Percentiles rank a stretch among this genome's conserved stretches.
These are phyloP conservation scores for Tanacetum coccineum DNA, from an alignment of 129 eudicot genomes.

Conservation along the genomic window DNA sequence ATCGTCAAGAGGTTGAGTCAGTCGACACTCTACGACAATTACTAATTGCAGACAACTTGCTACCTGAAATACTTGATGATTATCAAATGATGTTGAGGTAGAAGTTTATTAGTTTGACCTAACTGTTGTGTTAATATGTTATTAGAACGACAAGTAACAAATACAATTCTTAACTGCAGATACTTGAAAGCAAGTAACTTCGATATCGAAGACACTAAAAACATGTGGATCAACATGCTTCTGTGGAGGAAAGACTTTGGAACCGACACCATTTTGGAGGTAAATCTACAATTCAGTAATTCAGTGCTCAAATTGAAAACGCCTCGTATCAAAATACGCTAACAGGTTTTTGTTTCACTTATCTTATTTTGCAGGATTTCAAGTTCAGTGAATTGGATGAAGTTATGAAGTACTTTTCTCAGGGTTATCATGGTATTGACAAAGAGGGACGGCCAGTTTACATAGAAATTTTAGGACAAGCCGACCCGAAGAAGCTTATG, in stretches of 20 bases:
- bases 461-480: conserved; percentile 67
- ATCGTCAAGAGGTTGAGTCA: conserved; percentile 50
- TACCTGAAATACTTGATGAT: conserved; percentile 63
- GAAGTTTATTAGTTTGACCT: not conserved
- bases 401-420: conserved; percentile 56
- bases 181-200: conserved; percentile 78
- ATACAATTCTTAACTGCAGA: conserved; percentile 34
- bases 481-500: conserved; percentile 63
- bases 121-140: not conserved
- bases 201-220: conserved; percentile 57
- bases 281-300: conserved; percentile 15
- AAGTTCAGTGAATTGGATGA: conserved; percentile 54
- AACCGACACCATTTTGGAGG: conserved; percentile 68
- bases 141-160: not conserved
- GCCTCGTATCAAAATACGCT: not conserved
- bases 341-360: too few species aligned
- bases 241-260: conserved; percentile 91
- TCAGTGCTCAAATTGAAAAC: not conserved
- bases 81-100: conserved; percentile 70
- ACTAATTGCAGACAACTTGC: conserved; percentile 51
- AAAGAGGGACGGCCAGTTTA: conserved; percentile 73
- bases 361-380: conserved; percentile 43
- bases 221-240: conserved; percentile 86
- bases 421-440: conserved; percentile 81
- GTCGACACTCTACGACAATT: conserved; percentile 57